Evolutionary conservation across 2,329 filamentous ascomycete genomes (phyloP), one percentile per base, ranked within the genome.

Genomic region (Penicillium paneum): DNA sequence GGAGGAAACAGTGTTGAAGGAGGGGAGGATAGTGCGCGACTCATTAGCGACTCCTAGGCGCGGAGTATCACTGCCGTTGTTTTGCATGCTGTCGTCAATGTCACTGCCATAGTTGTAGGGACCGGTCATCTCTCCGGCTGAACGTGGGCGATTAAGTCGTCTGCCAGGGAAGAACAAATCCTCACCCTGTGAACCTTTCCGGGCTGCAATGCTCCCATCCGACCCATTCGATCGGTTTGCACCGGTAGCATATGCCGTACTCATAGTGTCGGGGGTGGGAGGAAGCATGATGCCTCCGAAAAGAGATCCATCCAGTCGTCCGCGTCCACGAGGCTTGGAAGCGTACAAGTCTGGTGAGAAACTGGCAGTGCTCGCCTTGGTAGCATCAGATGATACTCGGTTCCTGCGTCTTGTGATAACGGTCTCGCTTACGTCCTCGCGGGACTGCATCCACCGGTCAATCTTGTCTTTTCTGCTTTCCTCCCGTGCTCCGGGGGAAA

Each of bases 211-310:
- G 46, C 72, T 76, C 19, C 67, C 64, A 40, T 72, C 70, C 1
- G 73, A 52, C 5, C 43, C 50, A 36, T 70, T 70, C 1, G 50
- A 54, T n/a, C 46, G 52, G 26, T 54, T 50, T 13, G 65, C 64
- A 2, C 62, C 63, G 8, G 61, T 62, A 21, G 65, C 67, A 47
- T 69, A 65, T 43, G 71, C 69, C 3, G 73, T 76, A 43, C 71
- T 75, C 74, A 76, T 76, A 2, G 74, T 76, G 49, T 76, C 74
- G 3, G 74, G 74, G 1, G 74, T 76, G 12, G 73, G 74, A 19
- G 74, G 74, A 5, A 76, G 63, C 15, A 64, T 67, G 11, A 66
- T 59, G 5, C 67, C 64, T 3, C 64, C 71, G 49, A 75, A 75
- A 2, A 73, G 55, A 13, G 59, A 56, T 21, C 62, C 62, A 26